Base-by-base conservation (phyloP, 768 basidiomycete genomes). In the Punctularia strigosozonata region DNA sequence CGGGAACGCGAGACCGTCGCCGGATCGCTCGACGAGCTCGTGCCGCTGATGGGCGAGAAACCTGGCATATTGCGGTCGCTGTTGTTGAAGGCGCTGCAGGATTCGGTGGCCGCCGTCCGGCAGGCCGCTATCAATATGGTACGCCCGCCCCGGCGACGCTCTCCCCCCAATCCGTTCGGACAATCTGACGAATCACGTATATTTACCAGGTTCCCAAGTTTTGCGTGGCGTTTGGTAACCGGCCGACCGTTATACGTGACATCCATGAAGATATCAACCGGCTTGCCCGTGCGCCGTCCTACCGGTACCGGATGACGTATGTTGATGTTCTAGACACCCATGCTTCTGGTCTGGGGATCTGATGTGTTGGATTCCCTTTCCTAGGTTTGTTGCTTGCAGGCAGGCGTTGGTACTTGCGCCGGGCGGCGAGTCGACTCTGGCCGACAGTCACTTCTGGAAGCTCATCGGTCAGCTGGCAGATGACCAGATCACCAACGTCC, bases 51-150 rank as follows among this genome's bases (percentile, higher is more conserved):
- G 13, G 52, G 58, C 17, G 60, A 68, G 14, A 58, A 64, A 19
- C 61, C 67, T 24, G 60, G 62, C n/a, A 53, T 64, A 13, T 53
- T 86, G n/a, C 54, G 68, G 31, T 59, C 57, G 32, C 60, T 92
- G 23, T 56, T 87, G 40, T 58, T 60, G 43, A 64, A 62, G 41
- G 85, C 78, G 0, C 60, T 94, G 30, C 71, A 75, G 45, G 92
- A 95, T 50, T 62, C 60, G 14, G 85, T 87, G 38, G 81, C 88
- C n/a, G 77, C 82, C 25, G 89, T 98, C 4, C 65, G 92, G 38
- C 84, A 88, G 50, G 72, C 76, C 26, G 84, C 80, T 2, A 68
- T 87, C 18, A 53, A 58, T 26, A 62, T 64, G 48, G 85, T 88
- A 54, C 59, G 89, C n/a, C n/a, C n/a, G n/a, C n/a, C n/a, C n/a